Base-by-base conservation (phyloP, 768 basidiomycete genomes). In the Coprinellus aureogranulatus region DNA sequence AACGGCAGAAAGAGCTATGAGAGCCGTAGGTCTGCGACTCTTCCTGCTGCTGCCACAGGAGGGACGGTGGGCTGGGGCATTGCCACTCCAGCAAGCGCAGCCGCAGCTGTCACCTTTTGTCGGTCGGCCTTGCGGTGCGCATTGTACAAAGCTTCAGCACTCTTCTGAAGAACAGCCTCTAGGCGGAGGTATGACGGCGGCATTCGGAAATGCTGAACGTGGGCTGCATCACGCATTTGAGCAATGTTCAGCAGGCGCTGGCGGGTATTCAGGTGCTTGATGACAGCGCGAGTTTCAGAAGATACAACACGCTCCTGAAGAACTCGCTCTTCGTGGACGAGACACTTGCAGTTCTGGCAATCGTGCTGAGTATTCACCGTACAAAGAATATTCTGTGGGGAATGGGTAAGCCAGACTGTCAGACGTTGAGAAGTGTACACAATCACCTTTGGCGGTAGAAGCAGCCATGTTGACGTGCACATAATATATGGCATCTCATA, bases 141-240 rank as follows among this genome's bases (percentile, higher is more conserved):
- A n/a, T n/a, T n/a, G n/a, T n/a, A n/a, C n/a, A n/a, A n/a, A n/a
- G n/a, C n/a, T n/a, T n/a, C n/a, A n/a, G n/a, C n/a, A n/a, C n/a
- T n/a, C n/a, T n/a, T n/a, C n/a, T n/a, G n/a, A n/a, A n/a, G n/a
- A n/a, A n/a, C n/a, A n/a, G 22, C 4, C 20, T 46, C 45, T 26
- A n/a, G 4, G 3, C 25, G 45, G 34, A 14, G 6, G 34, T 34
- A 34, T 23, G 2, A 12, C 3, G 52, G 27, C 25, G 54, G 28
- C n/a, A 55, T 39, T 14, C 64, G 48, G 52, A 64, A 68, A 22
- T 39, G 26, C 44, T 65, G 65, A 2, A 70, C 30, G 39, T 62
- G 51, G 1, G 54, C 27, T 3, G 68, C 64, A 55, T 68, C 61
- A 12, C 67, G 57, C 68, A 70, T 70, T 41, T 70, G 66, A 1